phyloP scores from a whole-genome alignment of 192 early-diverging fungal species.

The Mycoemilia scoparia region DNA sequence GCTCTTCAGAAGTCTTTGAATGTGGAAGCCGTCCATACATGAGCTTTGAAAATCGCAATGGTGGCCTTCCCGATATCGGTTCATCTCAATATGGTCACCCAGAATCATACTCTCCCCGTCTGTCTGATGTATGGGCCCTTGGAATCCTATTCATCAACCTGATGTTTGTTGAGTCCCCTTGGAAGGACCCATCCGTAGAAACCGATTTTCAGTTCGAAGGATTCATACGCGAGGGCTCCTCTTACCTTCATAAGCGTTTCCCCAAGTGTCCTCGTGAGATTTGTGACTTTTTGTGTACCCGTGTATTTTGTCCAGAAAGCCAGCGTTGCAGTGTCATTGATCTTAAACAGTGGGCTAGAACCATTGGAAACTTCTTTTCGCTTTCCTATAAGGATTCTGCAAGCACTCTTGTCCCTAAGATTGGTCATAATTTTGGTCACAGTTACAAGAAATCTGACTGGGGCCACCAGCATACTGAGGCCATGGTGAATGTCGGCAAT shows the following conservation, averaged over 20 bases:
- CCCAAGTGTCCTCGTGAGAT: conserved; percentile 36
- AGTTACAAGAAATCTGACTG: no score
- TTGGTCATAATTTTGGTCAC: no score
- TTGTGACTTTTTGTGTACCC: conserved; percentile 38
- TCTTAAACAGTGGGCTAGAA: conserved; percentile 30
- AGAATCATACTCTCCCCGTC: conserved; percentile 37
- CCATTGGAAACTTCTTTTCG: conserved; percentile 22
- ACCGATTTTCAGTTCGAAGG: conserved; percentile 39
- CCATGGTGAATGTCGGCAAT: no score
- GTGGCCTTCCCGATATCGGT: conserved; percentile 23
- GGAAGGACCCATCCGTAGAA: conserved; percentile 42
- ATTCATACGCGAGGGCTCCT: conserved; percentile 37
- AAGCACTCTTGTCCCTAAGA: conserved; percentile 2
- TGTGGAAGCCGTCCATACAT: conserved; percentile 67
- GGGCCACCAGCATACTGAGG: conserved; percentile 9
- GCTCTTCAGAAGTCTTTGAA: conserved; percentile 65
- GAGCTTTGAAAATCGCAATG: conserved; percentile 44
- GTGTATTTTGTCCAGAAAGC: conserved; percentile 39
- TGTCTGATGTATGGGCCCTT: conserved; percentile 53
- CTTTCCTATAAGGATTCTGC: conserved; percentile 3
- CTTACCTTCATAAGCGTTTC: conserved; percentile 38
- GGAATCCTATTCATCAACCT: conserved; percentile 57
- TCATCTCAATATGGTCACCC: conserved; percentile 27
- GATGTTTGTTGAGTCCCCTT: conserved; percentile 50
- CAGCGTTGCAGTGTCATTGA: conserved; percentile 32